phyloP scores from a whole-genome alignment of 805 yeast species.

The Lipomyces sp. region DNA sequence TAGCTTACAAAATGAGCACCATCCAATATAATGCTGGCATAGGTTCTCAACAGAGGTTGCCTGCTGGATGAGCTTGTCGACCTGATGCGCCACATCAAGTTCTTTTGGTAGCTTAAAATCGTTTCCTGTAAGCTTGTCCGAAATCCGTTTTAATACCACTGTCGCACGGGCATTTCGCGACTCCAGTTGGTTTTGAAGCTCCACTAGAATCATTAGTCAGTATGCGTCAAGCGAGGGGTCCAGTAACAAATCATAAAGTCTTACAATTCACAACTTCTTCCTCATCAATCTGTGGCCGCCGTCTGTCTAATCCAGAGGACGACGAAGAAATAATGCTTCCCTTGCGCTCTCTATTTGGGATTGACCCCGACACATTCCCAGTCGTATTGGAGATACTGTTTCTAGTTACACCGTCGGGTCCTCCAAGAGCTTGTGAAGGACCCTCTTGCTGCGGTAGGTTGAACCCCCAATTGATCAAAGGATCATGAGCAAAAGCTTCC shows the following conservation, averaged over 20 bases:
- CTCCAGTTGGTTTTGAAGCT: conserved; percentile 68
- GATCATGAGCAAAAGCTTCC: conserved; percentile 98
- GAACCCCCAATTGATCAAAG: conserved; percentile 98
- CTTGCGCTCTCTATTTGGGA: conserved; percentile 54
- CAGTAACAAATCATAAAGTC: neutral
- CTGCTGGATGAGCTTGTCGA: conserved; percentile 89
- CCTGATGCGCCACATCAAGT: conserved; percentile 84
- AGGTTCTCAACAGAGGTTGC: conserved; percentile 95
- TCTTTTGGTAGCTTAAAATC: conserved; percentile 78
- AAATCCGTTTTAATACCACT: conserved; percentile 83
- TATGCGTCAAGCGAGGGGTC: neutral
- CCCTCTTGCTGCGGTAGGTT: conserved; percentile 31
- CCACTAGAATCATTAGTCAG: conserved; percentile 44
- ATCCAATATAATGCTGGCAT: conserved; percentile 96
- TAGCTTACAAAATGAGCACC: conserved; percentile 89
- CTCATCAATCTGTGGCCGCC: conserved; percentile 57
- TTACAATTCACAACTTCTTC: conserved; percentile 64
- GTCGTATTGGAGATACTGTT: neutral
- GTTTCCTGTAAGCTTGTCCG: conserved; percentile 91
- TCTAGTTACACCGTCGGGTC: neutral
- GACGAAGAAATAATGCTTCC: conserved; percentile 22
- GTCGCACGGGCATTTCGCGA: conserved; percentile 88
- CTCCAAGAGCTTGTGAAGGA: conserved; percentile 12
- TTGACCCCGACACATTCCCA: conserved; percentile 7
- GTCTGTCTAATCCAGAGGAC: conserved; percentile 31